Evolutionary conservation across 371 early-diverging fungal genomes (phyloP).

Genomic region (Mortierella sp.): DNA sequence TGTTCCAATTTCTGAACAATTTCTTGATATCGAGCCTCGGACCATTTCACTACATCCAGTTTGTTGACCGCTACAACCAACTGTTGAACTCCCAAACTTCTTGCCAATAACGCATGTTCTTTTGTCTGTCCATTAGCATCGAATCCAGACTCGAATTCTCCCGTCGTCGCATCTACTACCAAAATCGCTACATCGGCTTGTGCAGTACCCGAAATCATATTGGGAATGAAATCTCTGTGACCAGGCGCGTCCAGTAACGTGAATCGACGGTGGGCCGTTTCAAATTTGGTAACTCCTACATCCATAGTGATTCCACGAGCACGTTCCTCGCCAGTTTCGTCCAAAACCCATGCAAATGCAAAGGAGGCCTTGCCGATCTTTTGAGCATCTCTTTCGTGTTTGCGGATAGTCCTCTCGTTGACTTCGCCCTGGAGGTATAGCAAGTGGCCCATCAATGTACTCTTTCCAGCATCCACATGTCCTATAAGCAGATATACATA

Average conservation of each 20-base stretch:
- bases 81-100: slow-evolving; percentile 90
- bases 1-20: slow-evolving; percentile 72
- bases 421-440: slow-evolving; percentile 92
- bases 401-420: slow-evolving; percentile 88
- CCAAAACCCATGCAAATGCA: slow-evolving; percentile 96
- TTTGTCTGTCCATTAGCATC: slow-evolving; percentile 97
- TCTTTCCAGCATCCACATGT: slow-evolving; percentile 99
- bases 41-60: slow-evolving; percentile 89
- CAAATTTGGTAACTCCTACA: slow-evolving; percentile 92
- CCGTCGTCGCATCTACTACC: slow-evolving; percentile 92
- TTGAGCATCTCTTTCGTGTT: slow-evolving; percentile 94
- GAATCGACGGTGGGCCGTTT: slow-evolving; percentile 82
- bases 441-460: slow-evolving; percentile 98
- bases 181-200: slow-evolving; percentile 98
- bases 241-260: slow-evolving; percentile 98
- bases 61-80: slow-evolving; percentile 95
- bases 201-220: slow-evolving; percentile 99
- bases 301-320: slow-evolving; percentile 97
- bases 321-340: slow-evolving; percentile 94
- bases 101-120: slow-evolving; percentile 93
- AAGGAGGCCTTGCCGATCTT: slow-evolving; percentile 94
- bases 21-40: slow-evolving; percentile 77
- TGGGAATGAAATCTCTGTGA: slow-evolving; percentile 99
- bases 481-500: slow-evolving; percentile 62
- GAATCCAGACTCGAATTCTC: slow-evolving; percentile 99